phyloP scores from a whole-genome alignment of 495 filamentous ascomycete genomes.

The Penicillium dipodomyicola region DNA sequence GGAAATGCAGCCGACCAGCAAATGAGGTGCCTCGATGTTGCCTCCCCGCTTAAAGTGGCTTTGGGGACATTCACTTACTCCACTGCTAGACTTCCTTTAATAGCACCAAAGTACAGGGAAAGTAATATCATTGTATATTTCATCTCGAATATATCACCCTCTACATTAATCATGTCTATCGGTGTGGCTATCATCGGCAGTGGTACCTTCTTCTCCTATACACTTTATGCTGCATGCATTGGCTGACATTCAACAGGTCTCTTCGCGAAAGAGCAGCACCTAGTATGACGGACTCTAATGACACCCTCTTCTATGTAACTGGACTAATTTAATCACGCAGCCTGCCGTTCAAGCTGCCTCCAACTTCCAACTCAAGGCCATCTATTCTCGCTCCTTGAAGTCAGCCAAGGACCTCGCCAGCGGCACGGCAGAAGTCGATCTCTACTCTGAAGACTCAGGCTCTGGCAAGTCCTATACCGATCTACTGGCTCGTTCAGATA shows the following conservation, averaged over 20 bases:
- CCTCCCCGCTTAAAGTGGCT: constrained; percentile 24
- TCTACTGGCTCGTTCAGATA: constrained; percentile 62
- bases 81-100: constrained; percentile 9
- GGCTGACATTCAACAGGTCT: constrained; percentile 40
- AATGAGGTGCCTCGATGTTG: constrained; percentile 19
- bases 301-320: neutral
- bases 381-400: constrained; percentile 60
- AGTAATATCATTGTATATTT: neutral
- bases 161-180: constrained; percentile 31
- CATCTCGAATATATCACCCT: neutral
- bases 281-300: constrained; percentile 32
- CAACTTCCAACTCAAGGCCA: constrained; percentile 53
- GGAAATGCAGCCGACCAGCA: neutral
- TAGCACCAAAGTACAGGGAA: neutral
- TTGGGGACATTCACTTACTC: constrained; percentile 16
- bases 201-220: constrained; percentile 50
- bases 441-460: constrained; percentile 62
- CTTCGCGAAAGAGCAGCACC: constrained; percentile 45
- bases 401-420: constrained; percentile 46
- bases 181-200: constrained; percentile 69
- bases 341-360: constrained; percentile 50
- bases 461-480: constrained; percentile 52
- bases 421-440: constrained; percentile 43
- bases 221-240: constrained; percentile 13
- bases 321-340: constrained; percentile 28